phyloP scores from a whole-genome alignment of 192 early-diverging fungal genomes.

The Fimicolochytrium jonesii region DNA sequence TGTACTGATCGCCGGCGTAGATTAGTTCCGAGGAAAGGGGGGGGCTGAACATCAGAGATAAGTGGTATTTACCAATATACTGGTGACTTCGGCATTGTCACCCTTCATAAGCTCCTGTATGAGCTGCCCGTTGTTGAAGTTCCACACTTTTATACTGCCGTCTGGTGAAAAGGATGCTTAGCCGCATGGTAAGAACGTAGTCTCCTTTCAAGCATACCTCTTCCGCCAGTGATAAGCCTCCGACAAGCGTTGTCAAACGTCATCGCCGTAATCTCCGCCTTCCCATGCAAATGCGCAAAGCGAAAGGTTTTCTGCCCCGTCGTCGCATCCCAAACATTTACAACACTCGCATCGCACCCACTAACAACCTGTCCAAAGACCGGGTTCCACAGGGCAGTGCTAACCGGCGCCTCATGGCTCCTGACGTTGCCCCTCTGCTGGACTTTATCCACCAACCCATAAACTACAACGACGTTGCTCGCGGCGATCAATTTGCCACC shows the following conservation, averaged over 20 bases:
- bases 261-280: slow-evolving; percentile 49
- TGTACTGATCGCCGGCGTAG: too few species aligned
- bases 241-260: slow-evolving; percentile 41
- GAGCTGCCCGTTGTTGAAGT: slow-evolving; percentile 58
- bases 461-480: slow-evolving; percentile 24
- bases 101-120: slow-evolving; percentile 47
- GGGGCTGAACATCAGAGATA: background rate
- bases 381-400: slow-evolving; percentile 42
- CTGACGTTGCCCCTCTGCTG: slow-evolving; percentile 13
- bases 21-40: background rate
- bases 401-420: slow-evolving; percentile 44
- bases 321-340: slow-evolving; percentile 52
- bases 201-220: slow-evolving; percentile 23
- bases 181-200: too few species aligned
- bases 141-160: slow-evolving; percentile 53
- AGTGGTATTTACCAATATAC: slow-evolving; percentile 28
- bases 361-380: slow-evolving; percentile 44
- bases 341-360: slow-evolving; percentile 41
- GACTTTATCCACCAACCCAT: slow-evolving; percentile 31
- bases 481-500: slow-evolving; percentile 32
- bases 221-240: slow-evolving; percentile 48
- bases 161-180: slow-evolving; percentile 33
- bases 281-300: slow-evolving; percentile 42
- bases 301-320: slow-evolving; percentile 45
- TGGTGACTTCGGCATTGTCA: slow-evolving; percentile 49